Conservation (phyloP, 2,329 filamentous ascomycete genomes). For the Colletotrichum scovillei region DNA sequence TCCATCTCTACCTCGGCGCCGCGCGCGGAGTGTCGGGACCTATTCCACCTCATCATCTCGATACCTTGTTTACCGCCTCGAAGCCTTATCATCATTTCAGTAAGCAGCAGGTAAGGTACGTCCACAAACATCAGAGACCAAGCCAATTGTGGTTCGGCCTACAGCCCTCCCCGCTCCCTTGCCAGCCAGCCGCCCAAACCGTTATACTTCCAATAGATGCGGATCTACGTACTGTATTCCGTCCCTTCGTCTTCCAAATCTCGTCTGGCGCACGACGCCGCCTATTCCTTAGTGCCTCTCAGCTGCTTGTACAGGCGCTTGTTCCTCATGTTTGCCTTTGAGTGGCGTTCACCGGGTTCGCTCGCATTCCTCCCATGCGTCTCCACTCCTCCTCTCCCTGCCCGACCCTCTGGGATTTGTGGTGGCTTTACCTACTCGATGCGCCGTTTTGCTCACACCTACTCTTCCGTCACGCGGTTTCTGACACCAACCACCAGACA, state of each 20-base stretch:
- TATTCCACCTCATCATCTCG: not conserved
- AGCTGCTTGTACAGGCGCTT: slow-evolving; percentile 19
- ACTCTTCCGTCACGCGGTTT: slow-evolving; percentile 22
- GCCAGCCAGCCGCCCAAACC: slow-evolving; percentile 18
- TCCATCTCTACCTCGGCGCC: not conserved
- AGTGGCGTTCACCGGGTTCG: slow-evolving; percentile 16
- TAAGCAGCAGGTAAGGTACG: slow-evolving; percentile 4
- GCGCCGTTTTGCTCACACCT: slow-evolving; percentile 14
- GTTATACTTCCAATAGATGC: slow-evolving; percentile 33
- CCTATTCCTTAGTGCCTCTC: slow-evolving; percentile 3
- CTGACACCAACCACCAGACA: slow-evolving; percentile 27
- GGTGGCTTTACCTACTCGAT: slow-evolving; percentile 13
- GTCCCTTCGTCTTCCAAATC: not conserved
- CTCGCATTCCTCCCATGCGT: slow-evolving; percentile 4
- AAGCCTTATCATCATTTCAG: not conserved
- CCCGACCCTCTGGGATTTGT: slow-evolving; percentile 17
- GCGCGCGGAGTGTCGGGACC: not conserved
- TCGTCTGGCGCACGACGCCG: slow-evolving; percentile 10
- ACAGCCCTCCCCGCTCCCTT: slow-evolving; percentile 28
- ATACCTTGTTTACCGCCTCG: not conserved
- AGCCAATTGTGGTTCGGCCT: slow-evolving; percentile 22
- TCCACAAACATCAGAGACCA: slow-evolving; percentile 6
- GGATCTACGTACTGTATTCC: slow-evolving; percentile 14
- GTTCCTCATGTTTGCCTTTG: slow-evolving; percentile 8
- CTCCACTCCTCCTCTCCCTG: not conserved